Conservation (phyloP, 176 grass and related monocot genomes). For the Elaeis guineensis region DNA sequence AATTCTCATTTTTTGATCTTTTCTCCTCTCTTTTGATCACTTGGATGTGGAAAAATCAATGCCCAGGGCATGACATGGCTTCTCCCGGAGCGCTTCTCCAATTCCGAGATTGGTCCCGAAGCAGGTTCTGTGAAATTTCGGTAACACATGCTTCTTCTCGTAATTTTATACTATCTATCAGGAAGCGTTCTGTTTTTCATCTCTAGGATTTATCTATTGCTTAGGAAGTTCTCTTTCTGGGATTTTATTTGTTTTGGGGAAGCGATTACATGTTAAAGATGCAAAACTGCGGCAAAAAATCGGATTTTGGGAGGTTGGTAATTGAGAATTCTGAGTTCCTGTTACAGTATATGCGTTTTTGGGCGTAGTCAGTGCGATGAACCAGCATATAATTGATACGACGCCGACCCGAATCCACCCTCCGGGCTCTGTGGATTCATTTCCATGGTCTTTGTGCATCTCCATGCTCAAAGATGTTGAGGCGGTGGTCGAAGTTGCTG, state of each 20-base stretch:
- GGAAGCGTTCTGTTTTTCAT: too few species aligned
- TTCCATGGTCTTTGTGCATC: constrained; percentile 74
- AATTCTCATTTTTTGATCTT: not conserved
- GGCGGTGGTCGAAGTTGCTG: constrained; percentile 82
- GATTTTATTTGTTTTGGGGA: too few species aligned
- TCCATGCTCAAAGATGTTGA: constrained; percentile 85
- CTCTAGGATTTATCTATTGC: too few species aligned
- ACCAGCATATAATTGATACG: constrained; percentile 89
- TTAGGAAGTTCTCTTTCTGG: too few species aligned
- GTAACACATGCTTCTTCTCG: constrained; percentile 5
- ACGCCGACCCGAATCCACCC: constrained; percentile 22
- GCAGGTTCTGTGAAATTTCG: constrained; percentile 49
- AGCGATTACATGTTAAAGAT: too few species aligned
- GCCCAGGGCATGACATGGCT: constrained; percentile 76
- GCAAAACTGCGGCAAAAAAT: not conserved
- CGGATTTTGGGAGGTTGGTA: not conserved
- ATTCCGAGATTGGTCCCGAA: constrained; percentile 88
- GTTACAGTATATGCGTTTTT: constrained; percentile 84
- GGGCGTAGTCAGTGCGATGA: constrained; percentile 80
- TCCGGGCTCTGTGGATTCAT: constrained; percentile 29
- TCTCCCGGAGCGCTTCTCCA: constrained; percentile 86
- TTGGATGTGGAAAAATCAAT: constrained; percentile 5
- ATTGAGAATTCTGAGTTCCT: constrained; percentile 1
- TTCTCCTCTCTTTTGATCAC: constrained; percentile 8
- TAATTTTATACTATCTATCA: not conserved